Evolutionary conservation across 208 protist species (phyloP).

Genomic region (Trypanosoma brucei): DNA sequence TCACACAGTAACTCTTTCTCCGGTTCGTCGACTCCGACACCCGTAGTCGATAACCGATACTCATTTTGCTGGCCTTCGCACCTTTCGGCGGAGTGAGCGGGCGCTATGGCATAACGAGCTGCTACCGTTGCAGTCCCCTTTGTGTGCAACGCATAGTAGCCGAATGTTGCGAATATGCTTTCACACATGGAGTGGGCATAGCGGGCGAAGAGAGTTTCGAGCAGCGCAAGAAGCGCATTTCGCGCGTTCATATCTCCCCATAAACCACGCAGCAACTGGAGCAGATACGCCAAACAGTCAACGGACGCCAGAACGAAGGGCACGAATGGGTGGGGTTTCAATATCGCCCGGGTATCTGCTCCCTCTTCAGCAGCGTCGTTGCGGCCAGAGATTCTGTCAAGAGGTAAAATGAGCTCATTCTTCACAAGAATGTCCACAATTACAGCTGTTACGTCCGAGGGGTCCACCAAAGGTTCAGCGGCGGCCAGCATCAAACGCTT

Average conservation of each 20-base stretch:
- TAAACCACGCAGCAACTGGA: constrained; percentile 26
- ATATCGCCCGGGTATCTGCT: not conserved
- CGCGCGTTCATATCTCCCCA: constrained; percentile 24
- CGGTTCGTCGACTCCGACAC: not conserved
- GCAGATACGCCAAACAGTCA: constrained; percentile 23
- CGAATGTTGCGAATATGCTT: constrained; percentile 18
- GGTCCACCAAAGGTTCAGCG: constrained; percentile 23
- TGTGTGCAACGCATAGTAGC: constrained; percentile 12
- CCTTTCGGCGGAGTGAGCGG: not conserved
- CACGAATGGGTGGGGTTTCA: constrained; percentile 22
- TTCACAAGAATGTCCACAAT: constrained; percentile 25
- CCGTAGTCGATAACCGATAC: not conserved
- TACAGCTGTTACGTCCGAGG: constrained; percentile 9
- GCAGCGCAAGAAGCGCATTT: constrained; percentile 27
- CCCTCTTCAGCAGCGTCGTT: constrained; percentile 3
- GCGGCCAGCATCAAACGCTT: constrained; percentile 29
- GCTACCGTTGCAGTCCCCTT: not conserved
- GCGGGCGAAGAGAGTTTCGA: constrained; percentile 29
- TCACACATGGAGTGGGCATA: constrained; percentile 21
- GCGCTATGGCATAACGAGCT: not conserved
- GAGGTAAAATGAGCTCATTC: constrained; percentile 27
- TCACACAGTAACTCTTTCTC: constrained; percentile 3
- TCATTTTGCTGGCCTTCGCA: not conserved
- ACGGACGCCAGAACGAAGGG: constrained; percentile 28
- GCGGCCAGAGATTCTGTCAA: constrained; percentile 6